Percentiles rank a stretch among this genome's conserved stretches.
Evolutionary conservation across 345 rosid species (phyloP).

Genomic region (Melaleuca alternifolia): DNA sequence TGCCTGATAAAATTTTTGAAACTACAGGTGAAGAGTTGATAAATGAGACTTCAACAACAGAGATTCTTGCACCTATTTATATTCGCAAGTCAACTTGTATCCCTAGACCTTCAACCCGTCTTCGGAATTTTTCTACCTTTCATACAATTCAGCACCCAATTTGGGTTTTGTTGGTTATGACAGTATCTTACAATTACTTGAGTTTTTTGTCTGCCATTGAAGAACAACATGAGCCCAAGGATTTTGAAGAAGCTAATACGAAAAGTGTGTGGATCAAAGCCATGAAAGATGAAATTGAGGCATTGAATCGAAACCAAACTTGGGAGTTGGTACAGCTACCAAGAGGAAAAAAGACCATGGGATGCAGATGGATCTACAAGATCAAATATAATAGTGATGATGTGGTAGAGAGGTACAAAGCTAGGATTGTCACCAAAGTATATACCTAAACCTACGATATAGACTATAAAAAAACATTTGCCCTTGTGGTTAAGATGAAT

Average conservation of each 20-base stretch:
- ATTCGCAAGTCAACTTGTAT: neutral
- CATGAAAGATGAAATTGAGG: neutral
- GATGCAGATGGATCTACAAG: neutral
- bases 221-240: neutral
- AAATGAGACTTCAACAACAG: neutral
- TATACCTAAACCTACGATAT: neutral
- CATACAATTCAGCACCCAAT: neutral
- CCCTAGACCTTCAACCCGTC: neutral
- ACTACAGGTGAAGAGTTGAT: neutral
- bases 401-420: neutral
- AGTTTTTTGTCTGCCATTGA: neutral
- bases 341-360: neutral
- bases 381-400: neutral
- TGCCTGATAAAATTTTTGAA: neutral
- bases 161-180: neutral
- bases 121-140: neutral
- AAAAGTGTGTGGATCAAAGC: neutral
- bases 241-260: neutral
- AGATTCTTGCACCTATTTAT: neutral
- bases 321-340: neutral
- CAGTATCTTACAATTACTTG: neutral
- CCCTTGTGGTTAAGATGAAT: neutral
- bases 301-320: neutral
- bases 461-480: neutral
- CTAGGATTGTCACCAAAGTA: neutral